Conservation (phyloP, 495 filamentous ascomycete genomes). For the Penicillium chermesinum region DNA sequence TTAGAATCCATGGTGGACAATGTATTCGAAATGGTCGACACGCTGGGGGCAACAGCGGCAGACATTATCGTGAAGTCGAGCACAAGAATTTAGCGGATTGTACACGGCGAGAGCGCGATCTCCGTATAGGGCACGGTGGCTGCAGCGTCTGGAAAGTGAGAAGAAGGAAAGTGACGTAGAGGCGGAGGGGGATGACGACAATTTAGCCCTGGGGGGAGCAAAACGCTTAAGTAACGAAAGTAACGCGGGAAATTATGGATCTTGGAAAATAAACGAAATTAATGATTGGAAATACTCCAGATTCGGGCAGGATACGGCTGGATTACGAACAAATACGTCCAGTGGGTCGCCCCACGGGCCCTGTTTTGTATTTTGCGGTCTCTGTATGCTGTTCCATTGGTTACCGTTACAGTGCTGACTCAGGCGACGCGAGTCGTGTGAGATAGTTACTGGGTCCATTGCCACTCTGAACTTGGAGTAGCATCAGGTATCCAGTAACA, state of each 20-base stretch:
- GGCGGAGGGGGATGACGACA: slow-evolving; percentile 22
- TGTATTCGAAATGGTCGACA: slow-evolving; percentile 32
- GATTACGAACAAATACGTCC: too few relatives aligned
- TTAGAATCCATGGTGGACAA: slow-evolving; percentile 49
- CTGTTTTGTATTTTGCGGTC: too few relatives aligned
- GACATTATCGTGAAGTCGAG: slow-evolving; percentile 31
- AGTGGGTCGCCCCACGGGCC: too few relatives aligned
- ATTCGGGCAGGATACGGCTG: too few relatives aligned
- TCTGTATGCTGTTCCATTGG: too few relatives aligned
- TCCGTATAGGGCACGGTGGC: slow-evolving; percentile 15
- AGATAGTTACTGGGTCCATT: too few relatives aligned
- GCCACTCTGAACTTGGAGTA: too few relatives aligned
- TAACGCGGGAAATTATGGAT: slow-evolving; percentile 7
- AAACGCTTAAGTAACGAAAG: slow-evolving; percentile 18
- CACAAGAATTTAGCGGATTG: too few relatives aligned
- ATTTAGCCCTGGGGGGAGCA: slow-evolving; percentile 4
- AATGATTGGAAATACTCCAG: slow-evolving; percentile 1
- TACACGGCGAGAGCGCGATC: slow-evolving; percentile 7
- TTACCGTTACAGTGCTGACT: too few relatives aligned
- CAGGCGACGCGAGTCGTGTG: too few relatives aligned
- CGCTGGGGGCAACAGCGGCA: slow-evolving; percentile 42
- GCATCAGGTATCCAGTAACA: too few relatives aligned
- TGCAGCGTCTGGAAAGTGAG: slow-evolving; percentile 11
- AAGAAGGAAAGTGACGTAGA: slow-evolving; percentile 26
- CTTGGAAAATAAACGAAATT: neutral